phyloP scores from a whole-genome alignment of 768 basidiomycete species.

The Antrodiella citrinella region DNA sequence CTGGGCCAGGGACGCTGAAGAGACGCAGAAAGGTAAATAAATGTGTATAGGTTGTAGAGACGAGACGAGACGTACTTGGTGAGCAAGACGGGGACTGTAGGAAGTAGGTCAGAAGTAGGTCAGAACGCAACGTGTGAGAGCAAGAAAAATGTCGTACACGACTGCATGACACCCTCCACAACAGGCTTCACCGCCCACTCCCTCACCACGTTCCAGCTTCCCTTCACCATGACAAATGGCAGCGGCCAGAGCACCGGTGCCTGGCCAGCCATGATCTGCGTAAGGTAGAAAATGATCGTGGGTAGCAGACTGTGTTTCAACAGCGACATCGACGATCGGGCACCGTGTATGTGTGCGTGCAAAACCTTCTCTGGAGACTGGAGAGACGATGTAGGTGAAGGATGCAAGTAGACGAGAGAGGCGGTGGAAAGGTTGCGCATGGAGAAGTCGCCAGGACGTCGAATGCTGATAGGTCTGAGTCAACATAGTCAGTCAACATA shows the following conservation, averaged over 20 bases:
- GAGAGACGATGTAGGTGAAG: conserved; percentile 1
- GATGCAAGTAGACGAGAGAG: conserved; percentile 15
- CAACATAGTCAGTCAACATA: not conserved
- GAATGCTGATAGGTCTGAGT: conserved; percentile 17
- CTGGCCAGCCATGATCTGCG: conserved; percentile 14
- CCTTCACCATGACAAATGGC: conserved; percentile 13
- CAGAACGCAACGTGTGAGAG: not conserved
- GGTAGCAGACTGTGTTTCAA: conserved; percentile 17
- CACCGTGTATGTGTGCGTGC: conserved; percentile 17
- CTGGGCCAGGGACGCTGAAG: conserved; percentile 15
- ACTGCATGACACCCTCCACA: conserved; percentile 9
- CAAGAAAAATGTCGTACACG: conserved; percentile 8
- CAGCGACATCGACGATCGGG: conserved; percentile 14
- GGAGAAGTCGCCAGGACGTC: conserved; percentile 18
- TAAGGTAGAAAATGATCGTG: conserved; percentile 9
- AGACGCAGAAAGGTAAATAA: not conserved
- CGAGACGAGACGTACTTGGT: conserved; percentile 11
- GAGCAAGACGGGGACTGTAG: conserved; percentile 13
- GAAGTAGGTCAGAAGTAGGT: not conserved
- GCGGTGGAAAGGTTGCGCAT: conserved; percentile 19
- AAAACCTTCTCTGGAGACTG: conserved; percentile 7
- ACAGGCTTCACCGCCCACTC: conserved; percentile 11
- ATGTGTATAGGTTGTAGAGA: not conserved
- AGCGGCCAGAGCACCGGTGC: conserved; percentile 12
- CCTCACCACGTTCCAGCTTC: conserved; percentile 5